A percentile compares a stretch with the other conserved stretches of the same genome.
phyloP scores from a whole-genome alignment of 169 alveolate genomes.

The Plasmodium gallinaceum region DNA sequence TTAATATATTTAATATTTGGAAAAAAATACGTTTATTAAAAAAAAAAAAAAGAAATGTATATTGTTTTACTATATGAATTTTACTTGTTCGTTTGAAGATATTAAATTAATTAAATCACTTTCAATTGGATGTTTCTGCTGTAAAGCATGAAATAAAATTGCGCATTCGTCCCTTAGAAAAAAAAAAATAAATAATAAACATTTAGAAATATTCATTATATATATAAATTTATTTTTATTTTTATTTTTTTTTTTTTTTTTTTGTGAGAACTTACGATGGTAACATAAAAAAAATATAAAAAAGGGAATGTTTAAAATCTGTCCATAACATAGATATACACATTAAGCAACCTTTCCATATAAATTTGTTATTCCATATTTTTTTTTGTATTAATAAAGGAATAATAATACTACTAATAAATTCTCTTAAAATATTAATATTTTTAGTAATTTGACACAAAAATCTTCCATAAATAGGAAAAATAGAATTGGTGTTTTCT shows the following conservation, averaged over 20 bases:
- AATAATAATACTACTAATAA: slow-evolving; percentile 70
- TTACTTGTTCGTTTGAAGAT: slow-evolving; percentile 73
- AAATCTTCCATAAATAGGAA: slow-evolving; percentile 75
- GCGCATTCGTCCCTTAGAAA: slow-evolving; percentile 66
- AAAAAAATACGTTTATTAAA: not conserved
- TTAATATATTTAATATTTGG: not conserved
- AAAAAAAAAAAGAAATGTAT: not conserved
- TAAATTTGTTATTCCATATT: slow-evolving; percentile 73
- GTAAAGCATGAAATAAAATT: slow-evolving; percentile 42
- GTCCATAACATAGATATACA: slow-evolving; percentile 76
- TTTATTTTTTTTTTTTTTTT: not conserved
- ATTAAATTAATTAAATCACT: slow-evolving; percentile 62
- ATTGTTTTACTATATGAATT: not conserved
- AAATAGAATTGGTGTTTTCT: slow-evolving; percentile 51
- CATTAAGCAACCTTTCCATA: slow-evolving; percentile 76
- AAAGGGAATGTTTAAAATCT: slow-evolving; percentile 72
- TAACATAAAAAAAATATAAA: slow-evolving; percentile 72
- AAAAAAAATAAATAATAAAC: slow-evolving; percentile 50
- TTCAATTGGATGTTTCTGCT: slow-evolving; percentile 51
- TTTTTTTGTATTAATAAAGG: slow-evolving; percentile 74
- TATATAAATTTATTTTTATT: not conserved
- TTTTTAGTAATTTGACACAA: slow-evolving; percentile 73
- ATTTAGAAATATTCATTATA: not conserved
- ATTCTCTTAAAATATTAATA: slow-evolving; percentile 64
- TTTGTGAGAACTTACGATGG: slow-evolving; percentile 68